Evolutionary conservation across 352 stramenopile species (phyloP).

Genomic region (Saprolegnia diclina): DNA sequence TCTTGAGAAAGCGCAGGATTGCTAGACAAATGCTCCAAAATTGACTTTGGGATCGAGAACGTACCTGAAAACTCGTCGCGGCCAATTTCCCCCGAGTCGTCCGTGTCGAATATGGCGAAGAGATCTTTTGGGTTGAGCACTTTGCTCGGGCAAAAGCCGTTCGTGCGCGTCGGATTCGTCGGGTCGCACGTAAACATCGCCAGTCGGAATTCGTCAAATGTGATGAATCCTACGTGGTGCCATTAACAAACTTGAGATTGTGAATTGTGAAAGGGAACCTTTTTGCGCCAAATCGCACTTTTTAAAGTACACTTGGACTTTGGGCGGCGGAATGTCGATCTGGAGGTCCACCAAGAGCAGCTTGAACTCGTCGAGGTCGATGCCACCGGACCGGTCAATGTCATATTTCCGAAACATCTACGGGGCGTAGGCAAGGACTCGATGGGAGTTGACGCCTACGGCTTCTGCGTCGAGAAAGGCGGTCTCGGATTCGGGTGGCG

Average conservation of each 20-base stretch:
- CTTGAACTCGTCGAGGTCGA: slow-evolving; percentile 75
- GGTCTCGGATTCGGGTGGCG: neutral
- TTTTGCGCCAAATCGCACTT: slow-evolving; percentile 54
- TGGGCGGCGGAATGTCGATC: slow-evolving; percentile 58
- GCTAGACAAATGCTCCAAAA: slow-evolving; percentile 30
- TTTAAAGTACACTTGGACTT: slow-evolving; percentile 72
- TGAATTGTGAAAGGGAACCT: neutral
- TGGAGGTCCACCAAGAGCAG: slow-evolving; percentile 55
- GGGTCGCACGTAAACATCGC: slow-evolving; percentile 76
- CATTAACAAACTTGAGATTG: neutral
- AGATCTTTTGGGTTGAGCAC: slow-evolving; percentile 67
- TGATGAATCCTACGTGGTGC: slow-evolving; percentile 45
- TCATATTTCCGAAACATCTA: slow-evolving; percentile 84
- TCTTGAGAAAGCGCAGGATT: slow-evolving; percentile 59
- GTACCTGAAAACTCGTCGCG: slow-evolving; percentile 44
- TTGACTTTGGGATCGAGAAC: neutral
- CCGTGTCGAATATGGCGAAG: slow-evolving; percentile 76
- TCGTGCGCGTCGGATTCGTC: slow-evolving; percentile 62
- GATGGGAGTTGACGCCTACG: neutral
- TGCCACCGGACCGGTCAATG: slow-evolving; percentile 60
- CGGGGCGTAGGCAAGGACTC: neutral
- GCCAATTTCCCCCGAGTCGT: slow-evolving; percentile 63
- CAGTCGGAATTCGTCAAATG: slow-evolving; percentile 74
- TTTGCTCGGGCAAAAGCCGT: slow-evolving; percentile 61
- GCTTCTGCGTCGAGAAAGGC: slow-evolving; percentile 18